Evolutionary conservation across 2,329 filamentous ascomycete genomes (phyloP), one percentile per base, ranked within the genome.

Genomic region (Ceratocystis eucalypticola): DNA sequence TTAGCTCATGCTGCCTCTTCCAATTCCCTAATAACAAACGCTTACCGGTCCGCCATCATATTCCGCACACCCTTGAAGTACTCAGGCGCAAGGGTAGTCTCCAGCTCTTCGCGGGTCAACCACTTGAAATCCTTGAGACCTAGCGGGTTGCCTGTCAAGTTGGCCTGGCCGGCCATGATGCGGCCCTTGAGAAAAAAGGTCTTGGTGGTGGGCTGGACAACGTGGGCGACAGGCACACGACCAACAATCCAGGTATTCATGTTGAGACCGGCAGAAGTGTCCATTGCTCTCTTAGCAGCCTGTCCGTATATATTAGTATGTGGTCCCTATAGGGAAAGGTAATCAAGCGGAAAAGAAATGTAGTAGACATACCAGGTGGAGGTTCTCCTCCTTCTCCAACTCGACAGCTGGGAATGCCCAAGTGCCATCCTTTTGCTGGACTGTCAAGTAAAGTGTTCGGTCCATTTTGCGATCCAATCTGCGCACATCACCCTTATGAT

Each of bases 171-270:
- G 44, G 92, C 91, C 88, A 97, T 90, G 75, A 99, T 97, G 69
- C 94, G 85, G 63, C 86, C 89, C 81, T 97, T 97, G 80, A 97
- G 84, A 82, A 96, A 96, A 77, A 99, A 99, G 1, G 86, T 87
- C 82, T 96, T 96, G 73, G 88, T 83, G 65, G 89, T 91, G 66
- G 81, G 77, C 70, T 74, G 71, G 70, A 89, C 80, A 72, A 88
- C 78, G 77, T 96, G 88, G 30, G 92, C 93, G 67, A 96, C 83
- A 10, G 94, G 94, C 67, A 88, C 88, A 72, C 91, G 91, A 68
- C 91, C 93, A 64, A 99, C 89, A 71, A 97, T 84, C 92, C 94
- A 99, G 66, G 91, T 96, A 80, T 97, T 97, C 92, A 99, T 97
- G 81, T 99, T 95, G 69, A 89, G 78, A 67, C 94, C 94, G 8